Percentiles rank a stretch among this genome's conserved stretches.
phyloP scores from a whole-genome alignment of 2,329 filamentous ascomycete genomes.

The Periconia sp. region DNA sequence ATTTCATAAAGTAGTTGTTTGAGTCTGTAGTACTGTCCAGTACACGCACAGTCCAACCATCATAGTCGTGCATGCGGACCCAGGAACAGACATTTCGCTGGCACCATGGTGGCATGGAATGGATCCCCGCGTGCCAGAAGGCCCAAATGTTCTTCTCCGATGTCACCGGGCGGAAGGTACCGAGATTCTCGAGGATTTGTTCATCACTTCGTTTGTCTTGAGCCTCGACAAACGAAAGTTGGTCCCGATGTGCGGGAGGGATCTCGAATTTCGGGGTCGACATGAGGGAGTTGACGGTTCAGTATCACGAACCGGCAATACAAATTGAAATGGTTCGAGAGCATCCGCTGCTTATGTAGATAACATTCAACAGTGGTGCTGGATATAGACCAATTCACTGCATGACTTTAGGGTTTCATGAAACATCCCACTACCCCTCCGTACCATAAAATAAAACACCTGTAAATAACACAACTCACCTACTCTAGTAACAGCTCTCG shows the following conservation, averaged over 20 bases:
- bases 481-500: no score
- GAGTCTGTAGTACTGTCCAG: not conserved
- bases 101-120: not conserved
- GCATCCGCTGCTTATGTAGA: no score
- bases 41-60: conserved; percentile 1
- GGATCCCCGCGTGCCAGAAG: not conserved
- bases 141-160: conserved; percentile 3
- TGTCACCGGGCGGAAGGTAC: not conserved
- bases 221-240: not conserved
- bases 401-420: no score
- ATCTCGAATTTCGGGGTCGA: not conserved
- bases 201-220: not conserved
- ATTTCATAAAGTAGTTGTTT: not conserved
- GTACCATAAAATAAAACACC: no score
- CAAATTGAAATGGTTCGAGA: no score
- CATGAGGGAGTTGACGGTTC: not conserved
- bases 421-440: no score
- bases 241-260: not conserved
- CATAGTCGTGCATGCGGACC: not conserved
- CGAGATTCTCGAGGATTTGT: not conserved
- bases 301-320: not conserved
- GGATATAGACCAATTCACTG: no score
- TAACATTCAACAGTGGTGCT: no score
- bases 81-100: conserved; percentile 1
- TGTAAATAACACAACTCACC: no score